Evolutionary conservation across 2,329 filamentous ascomycete species (phyloP).

Genomic region (Penicillium capsulatum): DNA sequence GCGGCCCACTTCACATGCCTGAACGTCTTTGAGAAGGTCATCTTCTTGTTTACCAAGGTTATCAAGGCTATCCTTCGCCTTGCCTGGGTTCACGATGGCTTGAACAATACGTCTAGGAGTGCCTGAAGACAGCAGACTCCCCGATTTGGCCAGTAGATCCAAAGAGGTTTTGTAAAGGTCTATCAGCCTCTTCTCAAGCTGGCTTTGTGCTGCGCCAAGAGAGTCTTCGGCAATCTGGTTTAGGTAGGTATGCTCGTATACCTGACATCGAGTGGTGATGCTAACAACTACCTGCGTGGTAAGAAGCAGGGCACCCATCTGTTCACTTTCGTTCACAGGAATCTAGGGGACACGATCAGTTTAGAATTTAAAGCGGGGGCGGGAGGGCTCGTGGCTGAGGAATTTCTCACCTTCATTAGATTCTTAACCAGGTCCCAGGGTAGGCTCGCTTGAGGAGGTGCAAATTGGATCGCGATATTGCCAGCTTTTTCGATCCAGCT

Average conservation of each 20-base stretch:
- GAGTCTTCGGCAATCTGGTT: background rate
- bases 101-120: slow-evolving; percentile 6
- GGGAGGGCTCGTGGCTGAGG: slow-evolving; percentile 9
- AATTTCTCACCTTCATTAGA: slow-evolving; percentile 11
- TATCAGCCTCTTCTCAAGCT: background rate
- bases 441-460: slow-evolving; percentile 31
- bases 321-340: slow-evolving; percentile 23
- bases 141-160: slow-evolving; percentile 5
- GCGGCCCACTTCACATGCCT: slow-evolving; percentile 9
- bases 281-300: slow-evolving; percentile 13
- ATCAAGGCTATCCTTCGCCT: slow-evolving; percentile 5
- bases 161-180: slow-evolving; percentile 4
- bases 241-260: slow-evolving; percentile 14
- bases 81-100: slow-evolving; percentile 9
- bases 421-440: slow-evolving; percentile 24
- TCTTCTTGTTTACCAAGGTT: slow-evolving; percentile 6
- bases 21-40: slow-evolving; percentile 6
- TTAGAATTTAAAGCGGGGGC: background rate
- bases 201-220: background rate
- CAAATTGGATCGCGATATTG: slow-evolving; percentile 29
- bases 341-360: slow-evolving; percentile 14
- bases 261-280: slow-evolving; percentile 13
- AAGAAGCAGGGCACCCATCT: slow-evolving; percentile 17
- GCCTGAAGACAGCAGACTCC: slow-evolving; percentile 1
- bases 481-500: slow-evolving; percentile 16